Conservation (phyloP, 768 basidiomycete genomes). For the Gelatoporia subvermispora region DNA sequence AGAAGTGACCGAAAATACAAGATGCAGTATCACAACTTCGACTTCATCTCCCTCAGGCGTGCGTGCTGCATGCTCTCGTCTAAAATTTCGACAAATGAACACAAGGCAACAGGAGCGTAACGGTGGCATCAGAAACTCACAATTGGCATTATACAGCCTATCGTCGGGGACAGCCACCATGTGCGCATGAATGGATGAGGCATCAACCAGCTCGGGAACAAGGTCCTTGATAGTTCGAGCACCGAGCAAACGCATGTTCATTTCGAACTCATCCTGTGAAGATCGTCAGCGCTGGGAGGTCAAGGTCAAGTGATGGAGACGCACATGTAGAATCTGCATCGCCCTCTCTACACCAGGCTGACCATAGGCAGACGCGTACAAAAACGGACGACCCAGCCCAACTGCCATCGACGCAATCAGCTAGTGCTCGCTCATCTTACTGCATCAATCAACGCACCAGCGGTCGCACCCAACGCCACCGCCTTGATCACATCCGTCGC, state of each 20-base stretch:
- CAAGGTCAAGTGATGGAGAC: conserved; percentile 11
- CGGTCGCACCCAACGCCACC: conserved; percentile 81
- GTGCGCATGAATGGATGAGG: conserved; percentile 62
- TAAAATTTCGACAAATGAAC: conserved; percentile 9
- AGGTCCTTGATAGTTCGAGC: conserved; percentile 77
- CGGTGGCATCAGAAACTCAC: conserved; percentile 41
- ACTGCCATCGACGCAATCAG: conserved; percentile 32
- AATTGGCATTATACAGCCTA: conserved; percentile 73
- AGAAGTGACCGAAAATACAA: too few relatives aligned
- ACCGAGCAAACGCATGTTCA: conserved; percentile 93
- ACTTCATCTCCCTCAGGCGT: conserved; percentile 33
- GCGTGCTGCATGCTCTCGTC: conserved; percentile 42
- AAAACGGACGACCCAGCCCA: conserved; percentile 80
- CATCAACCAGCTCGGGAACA: conserved; percentile 87
- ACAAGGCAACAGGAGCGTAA: neutral
- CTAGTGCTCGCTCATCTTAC: conserved; percentile 17
- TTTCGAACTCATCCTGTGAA: conserved; percentile 92
- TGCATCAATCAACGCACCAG: conserved; percentile 42
- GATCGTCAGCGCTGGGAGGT: neutral
- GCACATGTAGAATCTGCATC: conserved; percentile 69
- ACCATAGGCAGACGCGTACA: conserved; percentile 88
- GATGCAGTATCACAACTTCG: conserved; percentile 30
- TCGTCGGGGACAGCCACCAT: conserved; percentile 66
- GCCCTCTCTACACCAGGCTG: conserved; percentile 81
- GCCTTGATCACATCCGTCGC: conserved; percentile 90